Conservation (phyloP, 2,329 filamentous ascomycete genomes). For the Hypoxylon sp. region DNA sequence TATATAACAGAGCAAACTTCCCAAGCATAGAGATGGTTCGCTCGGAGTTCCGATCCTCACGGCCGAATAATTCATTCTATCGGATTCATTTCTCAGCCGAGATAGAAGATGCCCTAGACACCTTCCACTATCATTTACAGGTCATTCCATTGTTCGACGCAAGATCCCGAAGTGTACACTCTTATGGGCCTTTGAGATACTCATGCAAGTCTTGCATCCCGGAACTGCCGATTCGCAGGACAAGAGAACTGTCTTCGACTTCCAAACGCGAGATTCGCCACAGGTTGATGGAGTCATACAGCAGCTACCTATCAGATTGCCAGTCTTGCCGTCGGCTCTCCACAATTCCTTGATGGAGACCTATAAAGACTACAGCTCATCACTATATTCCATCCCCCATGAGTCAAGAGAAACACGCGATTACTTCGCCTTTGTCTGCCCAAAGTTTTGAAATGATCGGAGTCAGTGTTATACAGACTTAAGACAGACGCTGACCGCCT, state of each 20-base stretch:
- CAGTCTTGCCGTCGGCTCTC: not conserved
- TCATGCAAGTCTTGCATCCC: constrained; percentile 27
- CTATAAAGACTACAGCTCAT: not conserved
- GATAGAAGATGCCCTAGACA: constrained; percentile 26
- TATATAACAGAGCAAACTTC: constrained; percentile 13
- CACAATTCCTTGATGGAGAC: not conserved
- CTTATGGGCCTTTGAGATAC: constrained; percentile 19
- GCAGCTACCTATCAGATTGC: not conserved
- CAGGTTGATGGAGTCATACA: constrained; percentile 17
- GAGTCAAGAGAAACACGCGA: constrained; percentile 2
- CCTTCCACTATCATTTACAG: constrained; percentile 24
- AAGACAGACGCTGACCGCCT: constrained; percentile 22
- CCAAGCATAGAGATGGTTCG: not conserved
- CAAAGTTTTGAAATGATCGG: constrained; percentile 4
- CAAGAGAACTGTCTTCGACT: not conserved
- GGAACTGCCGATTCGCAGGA: constrained; percentile 3
- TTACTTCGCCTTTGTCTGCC: constrained; percentile 21
- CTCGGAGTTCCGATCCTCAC: not conserved
- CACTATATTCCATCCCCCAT: not conserved
- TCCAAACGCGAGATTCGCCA: constrained; percentile 6
- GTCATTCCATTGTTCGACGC: constrained; percentile 33
- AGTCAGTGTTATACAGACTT: not conserved
- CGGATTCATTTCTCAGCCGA: constrained; percentile 26
- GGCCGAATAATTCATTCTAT: constrained; percentile 18
- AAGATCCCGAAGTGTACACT: constrained; percentile 18